Conservation (phyloP, 257 asterid genomes). For the Solanum tacnaense region DNA sequence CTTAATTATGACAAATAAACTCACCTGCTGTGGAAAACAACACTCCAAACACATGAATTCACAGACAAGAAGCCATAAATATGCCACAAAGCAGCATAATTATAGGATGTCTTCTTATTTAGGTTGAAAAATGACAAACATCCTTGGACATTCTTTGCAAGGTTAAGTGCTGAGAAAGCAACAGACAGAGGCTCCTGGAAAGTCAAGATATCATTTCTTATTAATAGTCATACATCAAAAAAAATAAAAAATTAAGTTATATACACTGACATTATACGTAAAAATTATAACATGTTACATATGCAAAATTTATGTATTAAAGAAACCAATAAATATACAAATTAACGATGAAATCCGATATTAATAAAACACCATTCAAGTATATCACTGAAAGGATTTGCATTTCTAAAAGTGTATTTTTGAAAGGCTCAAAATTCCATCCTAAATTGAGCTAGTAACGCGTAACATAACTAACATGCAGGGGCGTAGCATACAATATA, state of each 20-base stretch:
- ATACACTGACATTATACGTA: not conserved
- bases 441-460: not conserved
- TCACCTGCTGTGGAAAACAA: slow-evolving; percentile 67
- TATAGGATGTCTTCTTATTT: slow-evolving; percentile 50
- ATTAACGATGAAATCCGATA: not conserved
- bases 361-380: not conserved
- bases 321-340: not conserved
- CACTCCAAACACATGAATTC: slow-evolving; percentile 83
- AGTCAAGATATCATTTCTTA: not conserved
- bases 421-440: not conserved
- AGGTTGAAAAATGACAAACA: slow-evolving; percentile 76
- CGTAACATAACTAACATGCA: not conserved
- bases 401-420: not conserved
- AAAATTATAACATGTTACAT: not conserved
- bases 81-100: slow-evolving; percentile 74
- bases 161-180: slow-evolving; percentile 71
- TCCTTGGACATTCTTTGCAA: slow-evolving; percentile 75
- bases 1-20: slow-evolving; percentile 3
- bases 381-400: not conserved
- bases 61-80: slow-evolving; percentile 56
- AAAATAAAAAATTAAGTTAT: not conserved
- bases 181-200: slow-evolving; percentile 87
- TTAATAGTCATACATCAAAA: not conserved
- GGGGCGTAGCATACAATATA: not conserved
- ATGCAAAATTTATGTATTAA: not conserved